These are phyloP conservation scores for Lasiodiplodia citricola DNA, from an alignment of 2,329 filamentous ascomycete species.

Conservation along the genomic window DNA sequence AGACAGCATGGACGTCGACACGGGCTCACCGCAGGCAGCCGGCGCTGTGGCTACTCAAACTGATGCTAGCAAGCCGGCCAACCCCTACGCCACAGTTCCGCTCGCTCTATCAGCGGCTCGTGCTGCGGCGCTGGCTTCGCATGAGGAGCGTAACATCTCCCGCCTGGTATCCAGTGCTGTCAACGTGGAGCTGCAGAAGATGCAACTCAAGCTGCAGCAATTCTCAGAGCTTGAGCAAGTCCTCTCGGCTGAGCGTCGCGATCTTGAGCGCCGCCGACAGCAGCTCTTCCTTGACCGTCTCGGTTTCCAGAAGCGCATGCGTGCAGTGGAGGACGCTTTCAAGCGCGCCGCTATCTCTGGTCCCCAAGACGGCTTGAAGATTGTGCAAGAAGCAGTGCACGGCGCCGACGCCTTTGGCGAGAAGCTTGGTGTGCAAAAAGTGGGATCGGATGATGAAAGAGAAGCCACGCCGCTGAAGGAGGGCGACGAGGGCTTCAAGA, in stretches of 20 bases:
- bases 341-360: slow-evolving; percentile 54
- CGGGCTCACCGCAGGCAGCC: slow-evolving; percentile 54
- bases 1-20: slow-evolving; percentile 66
- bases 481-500: slow-evolving; percentile 40
- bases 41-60: slow-evolving; percentile 7
- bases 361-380: slow-evolving; percentile 40
- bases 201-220: slow-evolving; percentile 93
- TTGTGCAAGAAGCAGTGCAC: slow-evolving; percentile 44
- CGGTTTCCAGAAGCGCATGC: slow-evolving; percentile 84
- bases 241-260: slow-evolving; percentile 87
- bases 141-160: slow-evolving; percentile 96
- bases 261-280: slow-evolving; percentile 89
- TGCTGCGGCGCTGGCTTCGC: slow-evolving; percentile 84
- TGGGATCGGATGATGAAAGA: slow-evolving; percentile 23
- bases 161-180: slow-evolving; percentile 89
- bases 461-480: slow-evolving; percentile 39
- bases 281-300: slow-evolving; percentile 93
- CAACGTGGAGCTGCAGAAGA: slow-evolving; percentile 92
- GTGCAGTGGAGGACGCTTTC: slow-evolving; percentile 80
- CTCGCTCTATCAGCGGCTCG: slow-evolving; percentile 86
- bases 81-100: slow-evolving; percentile 73
- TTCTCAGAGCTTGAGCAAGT: slow-evolving; percentile 96
- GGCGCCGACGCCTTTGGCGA: slow-evolving; percentile 25
- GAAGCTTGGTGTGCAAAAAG: slow-evolving; percentile 27
- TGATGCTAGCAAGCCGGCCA: slow-evolving; percentile 27